These are phyloP conservation scores for Hordeum vulgare DNA, from an alignment of 176 grass and related monocot genomes.

Conservation along the genomic window DNA sequence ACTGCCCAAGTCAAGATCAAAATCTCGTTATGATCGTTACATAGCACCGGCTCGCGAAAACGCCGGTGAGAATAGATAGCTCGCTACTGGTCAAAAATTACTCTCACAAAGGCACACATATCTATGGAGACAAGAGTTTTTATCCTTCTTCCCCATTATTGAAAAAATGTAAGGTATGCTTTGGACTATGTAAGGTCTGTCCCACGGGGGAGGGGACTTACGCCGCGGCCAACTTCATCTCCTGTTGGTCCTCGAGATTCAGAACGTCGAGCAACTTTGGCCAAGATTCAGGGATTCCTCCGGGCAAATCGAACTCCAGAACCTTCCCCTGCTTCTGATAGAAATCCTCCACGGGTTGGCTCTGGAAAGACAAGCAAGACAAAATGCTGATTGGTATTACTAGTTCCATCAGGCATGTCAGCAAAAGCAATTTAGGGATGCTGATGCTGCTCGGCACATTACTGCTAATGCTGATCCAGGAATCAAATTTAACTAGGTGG, in stretches of 20 bases:
- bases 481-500: not conserved
- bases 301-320: conserved; percentile 84
- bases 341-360: conserved; percentile 81
- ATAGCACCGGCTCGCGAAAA: conserved; percentile 26
- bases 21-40: not conserved
- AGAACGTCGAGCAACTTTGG: conserved; percentile 74
- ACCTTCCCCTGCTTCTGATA: conserved; percentile 67
- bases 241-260: conserved; percentile 73
- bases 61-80: conserved; percentile 11
- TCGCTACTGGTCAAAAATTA: conserved; percentile 8
- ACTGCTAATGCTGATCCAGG: not conserved
- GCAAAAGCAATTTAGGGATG: not conserved
- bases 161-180: conserved; percentile 21
- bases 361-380: conserved; percentile 41
- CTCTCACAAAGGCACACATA: conserved; percentile 11
- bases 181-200: not conserved
- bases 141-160: conserved; percentile 41
- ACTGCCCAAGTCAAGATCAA: not conserved
- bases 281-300: conserved; percentile 89
- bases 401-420: not conserved
- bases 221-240: conserved; percentile 56
- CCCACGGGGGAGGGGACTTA: not conserved
- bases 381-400: not conserved
- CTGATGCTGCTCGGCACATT: not conserved
- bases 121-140: conserved; percentile 38